Evolutionary conservation across 2,329 filamentous ascomycete species (phyloP).

Genomic region (Aspergillus awamori): DNA sequence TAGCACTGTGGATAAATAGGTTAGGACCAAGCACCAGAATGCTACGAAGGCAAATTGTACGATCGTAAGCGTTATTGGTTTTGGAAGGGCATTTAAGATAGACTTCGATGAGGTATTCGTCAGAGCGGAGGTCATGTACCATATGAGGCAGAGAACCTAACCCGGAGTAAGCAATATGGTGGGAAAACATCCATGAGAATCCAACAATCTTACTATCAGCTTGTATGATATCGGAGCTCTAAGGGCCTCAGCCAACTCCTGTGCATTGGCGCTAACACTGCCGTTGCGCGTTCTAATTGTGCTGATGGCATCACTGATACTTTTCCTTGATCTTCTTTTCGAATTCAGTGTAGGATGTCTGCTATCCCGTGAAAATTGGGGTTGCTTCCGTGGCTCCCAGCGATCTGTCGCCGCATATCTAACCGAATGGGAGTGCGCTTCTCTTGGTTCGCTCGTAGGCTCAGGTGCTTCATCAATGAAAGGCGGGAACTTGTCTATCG

Average conservation of each 20-base stretch:
- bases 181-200: not conserved
- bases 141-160: slow-evolving; percentile 81
- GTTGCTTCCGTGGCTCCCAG: slow-evolving; percentile 65
- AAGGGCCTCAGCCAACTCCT: slow-evolving; percentile 88
- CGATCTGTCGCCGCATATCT: slow-evolving; percentile 50
- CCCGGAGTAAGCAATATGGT: slow-evolving; percentile 25
- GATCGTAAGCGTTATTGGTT: slow-evolving; percentile 87
- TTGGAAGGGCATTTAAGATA: slow-evolving; percentile 87
- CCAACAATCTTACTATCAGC: slow-evolving; percentile 69
- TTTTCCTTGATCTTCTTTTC: slow-evolving; percentile 76
- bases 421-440: slow-evolving; percentile 29
- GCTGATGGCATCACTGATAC: slow-evolving; percentile 82
- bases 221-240: slow-evolving; percentile 86
- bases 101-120: slow-evolving; percentile 98
- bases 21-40: slow-evolving; percentile 78
- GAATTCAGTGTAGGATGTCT: slow-evolving; percentile 38
- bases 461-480: slow-evolving; percentile 44
- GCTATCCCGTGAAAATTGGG: slow-evolving; percentile 49
- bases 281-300: slow-evolving; percentile 78
- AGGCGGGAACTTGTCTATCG: slow-evolving; percentile 48
- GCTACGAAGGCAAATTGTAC: slow-evolving; percentile 94
- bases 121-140: slow-evolving; percentile 93
- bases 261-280: slow-evolving; percentile 89
- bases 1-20: slow-evolving; percentile 73
- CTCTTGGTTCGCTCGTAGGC: slow-evolving; percentile 28